These are phyloP conservation scores for Daedaleopsis nitida DNA, from an alignment of 768 basidiomycete genomes.

Conservation along the genomic window DNA sequence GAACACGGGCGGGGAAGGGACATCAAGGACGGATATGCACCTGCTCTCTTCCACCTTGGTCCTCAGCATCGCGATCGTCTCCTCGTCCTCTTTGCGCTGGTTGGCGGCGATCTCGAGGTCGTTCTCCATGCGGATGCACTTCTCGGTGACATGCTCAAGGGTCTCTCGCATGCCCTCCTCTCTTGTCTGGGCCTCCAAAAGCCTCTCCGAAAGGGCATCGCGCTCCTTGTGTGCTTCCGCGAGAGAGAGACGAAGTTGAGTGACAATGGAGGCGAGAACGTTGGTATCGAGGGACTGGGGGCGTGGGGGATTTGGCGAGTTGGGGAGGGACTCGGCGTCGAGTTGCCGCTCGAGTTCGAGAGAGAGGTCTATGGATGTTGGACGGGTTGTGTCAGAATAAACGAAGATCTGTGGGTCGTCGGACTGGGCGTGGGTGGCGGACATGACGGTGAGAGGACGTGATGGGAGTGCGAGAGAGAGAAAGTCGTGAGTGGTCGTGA, in stretches of 20 bases:
- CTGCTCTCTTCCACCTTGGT: slow-evolving; percentile 89
- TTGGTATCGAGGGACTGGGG: slow-evolving; percentile 68
- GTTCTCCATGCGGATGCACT: slow-evolving; percentile 59
- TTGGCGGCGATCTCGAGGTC: slow-evolving; percentile 49
- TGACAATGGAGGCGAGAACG: slow-evolving; percentile 75
- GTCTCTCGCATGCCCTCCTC: slow-evolving; percentile 67
- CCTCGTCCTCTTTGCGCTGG: slow-evolving; percentile 65
- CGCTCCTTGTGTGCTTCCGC: slow-evolving; percentile 68
- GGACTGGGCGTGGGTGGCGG: slow-evolving; percentile 21
- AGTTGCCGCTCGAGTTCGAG: slow-evolving; percentile 81
- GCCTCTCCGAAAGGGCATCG: slow-evolving; percentile 58
- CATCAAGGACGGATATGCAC: slow-evolving; percentile 40
- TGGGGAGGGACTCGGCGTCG: slow-evolving; percentile 60
- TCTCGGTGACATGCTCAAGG: slow-evolving; percentile 64
- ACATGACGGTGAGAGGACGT: slow-evolving; percentile 8
- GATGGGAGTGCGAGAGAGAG: background rate
- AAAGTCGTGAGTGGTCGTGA: slow-evolving; percentile 16
- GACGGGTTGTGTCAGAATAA: slow-evolving; percentile 32
- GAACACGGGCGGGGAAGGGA: background rate
- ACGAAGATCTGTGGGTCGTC: slow-evolving; percentile 16
- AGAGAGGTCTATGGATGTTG: slow-evolving; percentile 70
- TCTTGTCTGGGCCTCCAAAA: slow-evolving; percentile 51
- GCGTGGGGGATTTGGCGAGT: slow-evolving; percentile 41
- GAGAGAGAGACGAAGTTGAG: slow-evolving; percentile 68
- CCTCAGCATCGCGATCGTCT: slow-evolving; percentile 72